Conservation (phyloP, 2,329 filamentous ascomycete species). For the Setomelanomma holmii region DNA sequence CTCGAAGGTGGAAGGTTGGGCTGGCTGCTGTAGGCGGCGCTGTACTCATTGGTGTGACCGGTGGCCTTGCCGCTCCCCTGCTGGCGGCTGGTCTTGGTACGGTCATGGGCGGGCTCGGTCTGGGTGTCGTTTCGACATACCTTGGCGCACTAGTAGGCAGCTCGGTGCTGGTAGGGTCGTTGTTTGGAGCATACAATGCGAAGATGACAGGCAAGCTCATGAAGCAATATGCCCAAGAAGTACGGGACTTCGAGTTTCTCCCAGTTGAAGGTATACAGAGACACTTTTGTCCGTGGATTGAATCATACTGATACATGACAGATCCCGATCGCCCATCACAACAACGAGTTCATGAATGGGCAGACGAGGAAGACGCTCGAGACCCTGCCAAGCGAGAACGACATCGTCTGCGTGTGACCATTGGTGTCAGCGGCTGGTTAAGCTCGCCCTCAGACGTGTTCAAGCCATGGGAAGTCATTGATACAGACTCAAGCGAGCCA, state of each 20-base stretch:
- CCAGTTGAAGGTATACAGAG: constrained; percentile 63
- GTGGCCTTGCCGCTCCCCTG: constrained; percentile 77
- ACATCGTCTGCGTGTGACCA: constrained; percentile 70
- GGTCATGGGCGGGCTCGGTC: constrained; percentile 75
- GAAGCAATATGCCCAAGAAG: constrained; percentile 80
- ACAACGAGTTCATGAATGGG: constrained; percentile 30
- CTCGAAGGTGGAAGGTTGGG: constrained; percentile 78
- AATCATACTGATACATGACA: constrained; percentile 7
- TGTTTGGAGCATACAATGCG: constrained; percentile 88
- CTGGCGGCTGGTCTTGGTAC: constrained; percentile 79
- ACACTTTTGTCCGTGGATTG: background rate
- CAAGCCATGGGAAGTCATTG: constrained; percentile 78
- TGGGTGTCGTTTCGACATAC: constrained; percentile 77
- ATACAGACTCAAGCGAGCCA: constrained; percentile 70
- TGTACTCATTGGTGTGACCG: constrained; percentile 79
- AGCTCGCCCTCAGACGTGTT: constrained; percentile 72
- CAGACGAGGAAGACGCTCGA: constrained; percentile 32
- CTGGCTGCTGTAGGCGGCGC: constrained; percentile 87
- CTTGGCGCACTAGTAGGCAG: constrained; percentile 82
- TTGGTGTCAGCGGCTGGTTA: constrained; percentile 83
- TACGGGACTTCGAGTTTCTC: constrained; percentile 88
- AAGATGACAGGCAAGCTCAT: constrained; percentile 84
- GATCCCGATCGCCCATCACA: constrained; percentile 30
- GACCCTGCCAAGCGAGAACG: constrained; percentile 38
- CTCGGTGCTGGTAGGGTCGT: constrained; percentile 76